Evolutionary conservation across 805 yeast genomes (phyloP), one percentile per base, ranked within the genome.

Genomic region (Ogataea trehalophila): DNA sequence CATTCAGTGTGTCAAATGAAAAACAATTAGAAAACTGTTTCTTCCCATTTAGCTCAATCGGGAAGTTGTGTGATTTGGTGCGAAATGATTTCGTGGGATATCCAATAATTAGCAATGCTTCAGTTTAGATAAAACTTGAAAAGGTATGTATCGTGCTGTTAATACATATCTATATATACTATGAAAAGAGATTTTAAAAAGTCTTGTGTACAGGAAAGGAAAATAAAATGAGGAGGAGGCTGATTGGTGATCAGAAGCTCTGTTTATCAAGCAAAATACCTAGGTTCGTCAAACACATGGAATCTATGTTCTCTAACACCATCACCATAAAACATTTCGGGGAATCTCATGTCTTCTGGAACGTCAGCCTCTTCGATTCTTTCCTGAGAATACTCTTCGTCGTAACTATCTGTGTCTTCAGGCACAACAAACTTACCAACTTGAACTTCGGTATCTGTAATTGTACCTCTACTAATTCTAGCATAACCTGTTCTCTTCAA

Each of bases 371-470:
- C 90, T 14, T 69, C 71, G 18, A 87, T 63, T 53, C 78, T 77
- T 43, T 74, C 69, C 59, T 62, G 63, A 1, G 67, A 60, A 43
- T 64, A 61, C 4, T 42, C 39, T 45, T 60, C 61, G 48, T 62
- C 63, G 35, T 45, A 51, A 39, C 18, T 36, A 22, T 52, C 48
- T 9, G 53, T 62, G 26, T 50, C 43, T 15, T 45, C 33, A 37
- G 77, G 72, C 33, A 87, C 74, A 56, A 81, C 81, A 73, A 94
- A 94, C 65, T 94, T 91, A 42, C 96, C 99, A 18, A 88, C 85
- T 72, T 94, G 99, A 45, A 94, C 79, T 67, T 94, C 99, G 2
- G 99, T 94, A 63, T 94, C 99, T 0, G 99, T 94, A 56, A 94
- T 91, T 0, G 96, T 83, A 8, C 94, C 88, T 61, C 99, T 80